Evolutionary conservation across 139 green algal genomes (phyloP).

Genomic region (Zygnema cylindricum): DNA sequence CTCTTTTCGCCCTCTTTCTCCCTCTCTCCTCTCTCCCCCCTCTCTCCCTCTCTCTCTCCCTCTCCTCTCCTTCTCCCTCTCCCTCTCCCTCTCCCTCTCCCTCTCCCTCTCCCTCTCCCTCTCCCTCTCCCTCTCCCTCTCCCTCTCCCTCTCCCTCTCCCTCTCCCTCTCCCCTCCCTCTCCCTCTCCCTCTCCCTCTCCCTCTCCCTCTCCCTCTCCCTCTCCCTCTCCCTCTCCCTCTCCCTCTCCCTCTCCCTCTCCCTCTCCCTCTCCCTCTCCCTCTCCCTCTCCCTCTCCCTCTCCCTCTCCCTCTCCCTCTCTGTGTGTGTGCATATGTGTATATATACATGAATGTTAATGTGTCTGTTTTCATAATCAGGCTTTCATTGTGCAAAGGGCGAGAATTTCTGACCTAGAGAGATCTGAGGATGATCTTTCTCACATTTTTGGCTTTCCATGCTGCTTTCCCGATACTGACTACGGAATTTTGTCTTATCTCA

Average conservation of each 20-base stretch:
- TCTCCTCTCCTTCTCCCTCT: conserved; percentile 18
- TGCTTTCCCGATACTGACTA: no score
- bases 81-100: conserved; percentile 8
- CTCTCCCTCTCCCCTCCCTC: neutral
- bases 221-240: conserved; percentile 1
- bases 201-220: neutral
- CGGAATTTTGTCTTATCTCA: no score
- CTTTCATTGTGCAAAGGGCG: no score
- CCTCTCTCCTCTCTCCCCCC: no score
- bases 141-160: neutral
- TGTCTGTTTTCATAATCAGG: no score
- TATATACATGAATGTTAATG: conserved; percentile 46
- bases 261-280: conserved; percentile 10
- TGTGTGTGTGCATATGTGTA: conserved; percentile 53
- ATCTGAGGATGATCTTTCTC: no score
- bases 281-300: neutral
- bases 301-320: neutral
- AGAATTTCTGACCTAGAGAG: no score
- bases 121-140: conserved; percentile 2
- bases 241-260: neutral
- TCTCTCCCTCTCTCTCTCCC: no score
- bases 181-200: neutral
- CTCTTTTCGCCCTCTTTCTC: no score
- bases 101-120: conserved; percentile 5
- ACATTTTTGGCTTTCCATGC: no score